A percentile compares a stretch with the other conserved stretches of the same genome.
These are phyloP conservation scores for Capsella rubella DNA, from an alignment of 441 rosid species.

Conservation along the genomic window DNA sequence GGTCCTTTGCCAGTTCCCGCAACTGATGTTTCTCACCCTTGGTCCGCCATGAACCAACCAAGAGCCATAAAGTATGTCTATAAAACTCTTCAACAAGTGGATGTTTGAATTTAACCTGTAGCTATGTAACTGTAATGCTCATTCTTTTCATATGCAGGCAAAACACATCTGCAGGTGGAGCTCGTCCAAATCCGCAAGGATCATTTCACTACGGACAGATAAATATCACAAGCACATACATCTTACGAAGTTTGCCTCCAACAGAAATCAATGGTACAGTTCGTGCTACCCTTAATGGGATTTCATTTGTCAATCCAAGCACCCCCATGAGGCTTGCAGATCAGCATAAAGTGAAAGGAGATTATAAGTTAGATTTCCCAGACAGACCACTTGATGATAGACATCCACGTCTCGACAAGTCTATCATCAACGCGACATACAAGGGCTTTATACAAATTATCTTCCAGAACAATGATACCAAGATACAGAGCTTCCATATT, in stretches of 20 bases:
- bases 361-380: constrained; percentile 89
- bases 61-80: constrained; percentile 71
- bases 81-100: constrained; percentile 34
- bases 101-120: constrained; percentile 41
- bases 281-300: constrained; percentile 79
- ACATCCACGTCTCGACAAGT: constrained; percentile 60
- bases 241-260: constrained; percentile 79
- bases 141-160: constrained; percentile 61
- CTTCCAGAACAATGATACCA: constrained; percentile 92
- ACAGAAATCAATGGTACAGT: constrained; percentile 61
- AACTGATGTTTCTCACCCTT: constrained; percentile 73
- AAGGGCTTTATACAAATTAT: constrained; percentile 81
- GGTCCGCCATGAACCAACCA: constrained; percentile 92
- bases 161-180: constrained; percentile 87
- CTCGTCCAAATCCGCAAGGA: constrained; percentile 98
- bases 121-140: constrained; percentile 54
- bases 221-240: constrained; percentile 74
- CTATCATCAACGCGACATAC: constrained; percentile 86
- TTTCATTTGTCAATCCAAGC: constrained; percentile 75
- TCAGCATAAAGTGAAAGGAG: constrained; percentile 68
- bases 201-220: constrained; percentile 89
- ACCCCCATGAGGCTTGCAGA: constrained; percentile 90
- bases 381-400: constrained; percentile 61
- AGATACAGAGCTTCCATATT: constrained; percentile 86
- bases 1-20: constrained; percentile 88